phyloP scores from a whole-genome alignment of 2,329 filamentous ascomycete species.

The Colletotrichum aenigma region DNA sequence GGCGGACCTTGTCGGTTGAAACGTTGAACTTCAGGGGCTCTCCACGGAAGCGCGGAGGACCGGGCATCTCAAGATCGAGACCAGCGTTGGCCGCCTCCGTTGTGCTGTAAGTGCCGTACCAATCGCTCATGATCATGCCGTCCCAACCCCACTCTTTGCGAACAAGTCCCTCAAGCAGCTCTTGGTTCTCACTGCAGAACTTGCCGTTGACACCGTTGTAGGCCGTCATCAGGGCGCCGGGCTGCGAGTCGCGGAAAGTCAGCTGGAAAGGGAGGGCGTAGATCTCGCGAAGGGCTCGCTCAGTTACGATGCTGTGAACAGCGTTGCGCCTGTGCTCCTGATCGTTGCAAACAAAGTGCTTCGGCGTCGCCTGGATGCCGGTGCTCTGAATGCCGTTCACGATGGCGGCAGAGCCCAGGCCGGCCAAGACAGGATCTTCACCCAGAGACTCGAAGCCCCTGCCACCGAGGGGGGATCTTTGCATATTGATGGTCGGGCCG shows the following conservation, averaged over 20 bases:
- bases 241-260: slow-evolving; percentile 53
- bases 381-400: slow-evolving; percentile 60
- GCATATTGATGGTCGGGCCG: slow-evolving; percentile 68
- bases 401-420: slow-evolving; percentile 57
- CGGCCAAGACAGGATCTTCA: slow-evolving; percentile 62
- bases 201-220: slow-evolving; percentile 65
- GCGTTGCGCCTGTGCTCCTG: slow-evolving; percentile 63
- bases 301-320: slow-evolving; percentile 58
- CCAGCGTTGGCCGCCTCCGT: slow-evolving; percentile 55
- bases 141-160: slow-evolving; percentile 63
- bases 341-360: slow-evolving; percentile 68
- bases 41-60: slow-evolving; percentile 55
- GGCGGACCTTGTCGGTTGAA: slow-evolving; percentile 59
- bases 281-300: slow-evolving; percentile 62
- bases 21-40: slow-evolving; percentile 56
- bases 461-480: slow-evolving; percentile 63
- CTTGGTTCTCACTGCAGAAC: slow-evolving; percentile 58
- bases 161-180: slow-evolving; percentile 54
- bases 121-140: slow-evolving; percentile 64
- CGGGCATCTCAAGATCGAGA: slow-evolving; percentile 66
- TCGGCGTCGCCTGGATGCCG: slow-evolving; percentile 61
- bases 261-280: slow-evolving; percentile 64
- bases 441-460: slow-evolving; percentile 64
- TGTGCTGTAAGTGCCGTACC: slow-evolving; percentile 62
- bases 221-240: slow-evolving; percentile 61